Evolutionary conservation across 306 rosid genomes (phyloP), one percentile per base, ranked within the genome.

Genomic region (Gleditsia sinensis): DNA sequence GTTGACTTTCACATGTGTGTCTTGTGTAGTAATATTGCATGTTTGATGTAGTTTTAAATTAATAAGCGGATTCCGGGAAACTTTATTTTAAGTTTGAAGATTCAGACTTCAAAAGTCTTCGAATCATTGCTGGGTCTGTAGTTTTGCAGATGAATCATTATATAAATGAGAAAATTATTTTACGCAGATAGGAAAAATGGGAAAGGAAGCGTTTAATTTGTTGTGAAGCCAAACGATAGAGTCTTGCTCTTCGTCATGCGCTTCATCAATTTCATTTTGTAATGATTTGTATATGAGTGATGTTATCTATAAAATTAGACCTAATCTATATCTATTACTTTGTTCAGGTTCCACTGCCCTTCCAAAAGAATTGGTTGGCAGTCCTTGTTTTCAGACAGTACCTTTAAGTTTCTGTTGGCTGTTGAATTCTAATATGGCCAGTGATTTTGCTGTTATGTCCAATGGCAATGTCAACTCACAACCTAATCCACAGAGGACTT

Each of bases 401-500:
- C 50, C 79, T 54, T 53, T 69, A 53, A 78, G 78, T 67, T 72
- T 51, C 62, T 3, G 36, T 67, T 54, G 60, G 75, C 30, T 69
- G 77, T 74, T 74, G 68, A 69, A 65, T 88, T 70, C 64, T 19
- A 34, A 70, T 19, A 95, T 92, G 99, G 93, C 96, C 8, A 72
- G 88, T 70, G 96, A 90, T 76, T 75, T 82, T 50, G 49, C 76
- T 85, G 79, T 68, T 16, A 75, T 60, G 53, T 14, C 79, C n/a
- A 84, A 88, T 50, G 96, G 92, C 34, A 92, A 68, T 79, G 84
- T 37, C 10, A 84, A 71, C 57, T 42, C 82, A n/a, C 86, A 72
- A 37, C 83, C 82, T 28, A 71, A 62, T 75, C 98, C 87, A 1
- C 93, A 37, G 81, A 92, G 99, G 88, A 87, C 90, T 45, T 92